Base-by-base conservation (phyloP, 352 stramenopile species). In the Thalassiosira allenii region DNA sequence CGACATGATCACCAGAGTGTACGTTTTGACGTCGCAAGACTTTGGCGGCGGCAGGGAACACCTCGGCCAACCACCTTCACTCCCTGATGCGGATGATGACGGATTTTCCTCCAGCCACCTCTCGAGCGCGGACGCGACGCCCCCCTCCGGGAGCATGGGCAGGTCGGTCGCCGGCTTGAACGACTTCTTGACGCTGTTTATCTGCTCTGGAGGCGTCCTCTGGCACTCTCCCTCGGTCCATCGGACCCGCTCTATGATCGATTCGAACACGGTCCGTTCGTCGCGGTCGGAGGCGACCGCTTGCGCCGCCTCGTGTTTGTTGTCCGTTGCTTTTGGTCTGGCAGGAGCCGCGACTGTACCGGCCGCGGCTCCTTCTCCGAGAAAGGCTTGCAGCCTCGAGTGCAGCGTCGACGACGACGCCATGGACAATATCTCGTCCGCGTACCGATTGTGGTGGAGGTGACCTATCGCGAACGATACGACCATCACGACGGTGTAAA, bases 1-100 rank as follows among this genome's bases (percentile, higher is more conserved):
- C 43, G 69, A 81, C 80, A 88, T 88, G 29, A 88, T 79, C 5
- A 88, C 76, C n/a, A 88, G 68, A 33, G 75, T 82, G 64, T 82
- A 88, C 8, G 63, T 88, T 72, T 67, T 75, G 1, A 72, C 43
- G 34, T 88, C 32, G 34, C 80, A 88, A 29, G 69, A 84, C 54
- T 72, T 84, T 29, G 58, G 9, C n/a, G 80, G 80, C 17, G 80
- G 80, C 12, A 85, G 51, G 63, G 79, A 74, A 33, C 79, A 87
- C 20, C 43, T 87, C 30, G 79, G 73, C 64, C 80, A 87, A 20
- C 11, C 23, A 29, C 41, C 1, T 33, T 53, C 40, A 43, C 33
- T 27, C n/a, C 32, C 51, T 23, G 37, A 17, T 44, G 49, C n/a
- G 17, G 29, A 58, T 51, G 43, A 33, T 41, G 52, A 23, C 53